These are phyloP conservation scores for Neoboletus magnificus DNA, from an alignment of 768 basidiomycete species.

Conservation along the genomic window DNA sequence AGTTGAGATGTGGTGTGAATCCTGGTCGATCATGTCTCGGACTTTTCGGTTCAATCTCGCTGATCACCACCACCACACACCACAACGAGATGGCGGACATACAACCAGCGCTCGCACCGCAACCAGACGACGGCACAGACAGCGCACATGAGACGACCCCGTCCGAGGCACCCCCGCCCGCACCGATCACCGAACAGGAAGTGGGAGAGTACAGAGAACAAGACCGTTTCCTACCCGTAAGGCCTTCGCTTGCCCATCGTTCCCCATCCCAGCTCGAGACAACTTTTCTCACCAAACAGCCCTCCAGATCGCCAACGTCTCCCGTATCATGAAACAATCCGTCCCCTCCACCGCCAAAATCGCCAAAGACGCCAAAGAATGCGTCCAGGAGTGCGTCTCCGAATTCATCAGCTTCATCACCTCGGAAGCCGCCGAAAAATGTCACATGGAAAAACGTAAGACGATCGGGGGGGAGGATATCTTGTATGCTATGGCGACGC, in stretches of 20 bases:
- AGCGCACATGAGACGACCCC: slow-evolving; percentile 27
- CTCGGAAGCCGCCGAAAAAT: slow-evolving; percentile 93
- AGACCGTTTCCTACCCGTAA: slow-evolving; percentile 89
- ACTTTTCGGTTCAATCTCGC: too few species aligned
- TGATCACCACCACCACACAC: not conserved
- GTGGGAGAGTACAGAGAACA: slow-evolving; percentile 94
- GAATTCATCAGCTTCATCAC: slow-evolving; percentile 99
- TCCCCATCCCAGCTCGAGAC: not conserved
- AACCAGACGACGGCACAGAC: slow-evolving; percentile 36
- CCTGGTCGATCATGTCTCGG: too few species aligned
- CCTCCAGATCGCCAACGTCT: slow-evolving; percentile 89
- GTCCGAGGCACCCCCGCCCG: slow-evolving; percentile 50
- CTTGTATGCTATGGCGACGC: slow-evolving; percentile 84
- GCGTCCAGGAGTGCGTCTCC: slow-evolving; percentile 96
- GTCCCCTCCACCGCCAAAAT: slow-evolving; percentile 92
- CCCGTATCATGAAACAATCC: slow-evolving; percentile 92
- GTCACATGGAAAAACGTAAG: slow-evolving; percentile 92
- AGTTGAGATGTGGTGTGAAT: not conserved
- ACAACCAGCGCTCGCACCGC: slow-evolving; percentile 40
- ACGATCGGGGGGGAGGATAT: slow-evolving; percentile 98
- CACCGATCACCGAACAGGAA: slow-evolving; percentile 86
- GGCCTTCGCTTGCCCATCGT: not conserved
- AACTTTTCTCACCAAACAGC: not conserved
- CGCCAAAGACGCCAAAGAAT: slow-evolving; percentile 97
- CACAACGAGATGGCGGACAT: slow-evolving; percentile 27